Conservation (phyloP, 495 filamentous ascomycete species). For the Podospora bellae-mahoneyi region DNA sequence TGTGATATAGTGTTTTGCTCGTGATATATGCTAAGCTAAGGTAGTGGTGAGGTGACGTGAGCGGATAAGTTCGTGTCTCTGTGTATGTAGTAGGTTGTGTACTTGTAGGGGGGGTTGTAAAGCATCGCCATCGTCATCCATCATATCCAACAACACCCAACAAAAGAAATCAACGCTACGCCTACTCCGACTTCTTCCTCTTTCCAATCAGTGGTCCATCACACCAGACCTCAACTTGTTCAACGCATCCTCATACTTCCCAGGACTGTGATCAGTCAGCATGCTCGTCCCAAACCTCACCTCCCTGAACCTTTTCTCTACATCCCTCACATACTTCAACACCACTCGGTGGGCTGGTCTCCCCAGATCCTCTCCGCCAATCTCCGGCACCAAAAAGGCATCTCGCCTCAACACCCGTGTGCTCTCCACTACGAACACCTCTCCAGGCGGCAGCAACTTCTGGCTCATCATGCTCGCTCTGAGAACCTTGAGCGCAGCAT, state of each 20-base stretch:
- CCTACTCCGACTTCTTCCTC: background rate
- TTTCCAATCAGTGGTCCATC: slow-evolving; percentile 11
- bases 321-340: slow-evolving; percentile 61
- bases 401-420: slow-evolving; percentile 58
- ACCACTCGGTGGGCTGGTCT: slow-evolving; percentile 63
- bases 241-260: slow-evolving; percentile 60
- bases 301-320: slow-evolving; percentile 66
- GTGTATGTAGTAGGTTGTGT: background rate
- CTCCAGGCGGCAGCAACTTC: slow-evolving; percentile 72
- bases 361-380: slow-evolving; percentile 48
- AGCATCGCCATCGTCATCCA: background rate
- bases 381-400: slow-evolving; percentile 42
- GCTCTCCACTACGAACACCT: slow-evolving; percentile 70
- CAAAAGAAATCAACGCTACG: background rate
- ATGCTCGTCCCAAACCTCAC: slow-evolving; percentile 67
- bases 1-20: background rate
- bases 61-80: background rate
- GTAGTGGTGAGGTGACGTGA: background rate
- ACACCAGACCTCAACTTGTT: slow-evolving; percentile 40
- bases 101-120: no score
- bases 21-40: background rate
- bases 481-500: slow-evolving; percentile 62
- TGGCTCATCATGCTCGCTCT: slow-evolving; percentile 64
- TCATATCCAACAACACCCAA: background rate
- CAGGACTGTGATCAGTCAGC: slow-evolving; percentile 75